phyloP scores from a whole-genome alignment of 208 protist species.

The Trypanosoma avium region DNA sequence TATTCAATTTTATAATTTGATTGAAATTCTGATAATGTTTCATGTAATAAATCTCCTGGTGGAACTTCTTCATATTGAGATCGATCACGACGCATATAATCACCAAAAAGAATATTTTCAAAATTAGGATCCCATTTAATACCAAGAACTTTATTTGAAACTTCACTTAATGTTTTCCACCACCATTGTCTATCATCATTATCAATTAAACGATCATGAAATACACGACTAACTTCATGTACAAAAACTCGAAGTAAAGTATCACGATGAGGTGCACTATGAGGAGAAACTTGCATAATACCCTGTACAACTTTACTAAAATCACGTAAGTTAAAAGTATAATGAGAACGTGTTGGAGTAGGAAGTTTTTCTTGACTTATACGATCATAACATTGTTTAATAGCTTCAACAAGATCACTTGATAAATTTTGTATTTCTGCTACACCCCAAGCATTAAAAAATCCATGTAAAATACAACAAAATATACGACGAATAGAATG shows the following conservation, averaged over 20 bases:
- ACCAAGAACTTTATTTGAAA: conserved; percentile 57
- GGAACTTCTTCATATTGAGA: conserved; percentile 77
- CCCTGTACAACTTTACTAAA: conserved; percentile 97
- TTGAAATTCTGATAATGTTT: conserved; percentile 83
- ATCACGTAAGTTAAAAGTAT: conserved; percentile 99
- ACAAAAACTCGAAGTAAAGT: conserved; percentile 89
- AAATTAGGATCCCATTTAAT: conserved; percentile 64
- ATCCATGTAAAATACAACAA: conserved; percentile 94
- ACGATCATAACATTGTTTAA: conserved; percentile 94
- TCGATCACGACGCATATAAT: conserved; percentile 92
- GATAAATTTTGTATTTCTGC: conserved; percentile 50
- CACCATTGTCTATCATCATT: conserved; percentile 91
- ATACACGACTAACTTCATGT: conserved; percentile 96
- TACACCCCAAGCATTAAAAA: conserved; percentile 64
- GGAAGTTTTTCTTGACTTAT: conserved; percentile 95
- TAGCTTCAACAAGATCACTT: conserved; percentile 88
- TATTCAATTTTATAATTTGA: conserved; percentile 92
- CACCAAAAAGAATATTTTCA: conserved; percentile 84
- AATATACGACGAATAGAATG: conserved; percentile 93
- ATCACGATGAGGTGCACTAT: conserved; percentile 40
- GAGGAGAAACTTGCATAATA: conserved; percentile 88
- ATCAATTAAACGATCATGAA: conserved; percentile 96
- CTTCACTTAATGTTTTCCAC: conserved; percentile 71
- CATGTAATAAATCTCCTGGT: conserved; percentile 50
- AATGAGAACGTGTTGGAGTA: conserved; percentile 97